These are phyloP conservation scores for Suhomyces sp. DNA, from an alignment of 805 yeast genomes.

Conservation along the genomic window DNA sequence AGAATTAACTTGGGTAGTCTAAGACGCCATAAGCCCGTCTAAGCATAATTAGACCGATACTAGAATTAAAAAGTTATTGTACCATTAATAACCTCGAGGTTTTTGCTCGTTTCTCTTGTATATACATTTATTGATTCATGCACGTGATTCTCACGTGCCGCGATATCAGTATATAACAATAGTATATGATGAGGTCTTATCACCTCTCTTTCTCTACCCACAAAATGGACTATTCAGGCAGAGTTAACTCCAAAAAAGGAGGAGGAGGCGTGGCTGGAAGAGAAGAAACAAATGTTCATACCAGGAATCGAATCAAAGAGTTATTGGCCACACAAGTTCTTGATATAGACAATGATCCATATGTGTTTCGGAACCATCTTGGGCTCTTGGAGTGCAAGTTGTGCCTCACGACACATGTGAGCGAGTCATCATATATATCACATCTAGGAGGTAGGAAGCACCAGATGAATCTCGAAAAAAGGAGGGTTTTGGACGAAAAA, in stretches of 20 bases:
- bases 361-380: conserved; percentile 77
- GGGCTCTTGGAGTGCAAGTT: conserved; percentile 83
- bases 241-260: conserved; percentile 90
- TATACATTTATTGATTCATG: too few relatives aligned
- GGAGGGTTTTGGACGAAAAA: conserved; percentile 43
- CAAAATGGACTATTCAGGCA: conserved; percentile 80
- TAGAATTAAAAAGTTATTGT: too few relatives aligned
- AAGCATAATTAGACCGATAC: too few relatives aligned
- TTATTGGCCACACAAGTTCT: conserved; percentile 52
- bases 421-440: conserved; percentile 76
- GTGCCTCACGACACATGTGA: conserved; percentile 79
- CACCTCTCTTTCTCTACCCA: too few relatives aligned
- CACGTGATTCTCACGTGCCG: too few relatives aligned
- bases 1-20: too few relatives aligned
- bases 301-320: conserved; percentile 66
- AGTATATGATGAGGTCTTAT: too few relatives aligned
- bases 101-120: too few relatives aligned
- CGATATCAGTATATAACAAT: too few relatives aligned
- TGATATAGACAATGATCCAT: conserved; percentile 69
- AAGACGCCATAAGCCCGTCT: too few relatives aligned
- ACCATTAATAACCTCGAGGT: too few relatives aligned
- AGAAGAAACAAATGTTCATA: conserved; percentile 65
- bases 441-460: conserved; percentile 87
- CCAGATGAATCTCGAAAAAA: conserved; percentile 64
- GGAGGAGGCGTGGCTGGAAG: conserved; percentile 84